Conservation (phyloP, 1,284 basidiomycete genomes). For the Lentinula novae-zelandiae region DNA sequence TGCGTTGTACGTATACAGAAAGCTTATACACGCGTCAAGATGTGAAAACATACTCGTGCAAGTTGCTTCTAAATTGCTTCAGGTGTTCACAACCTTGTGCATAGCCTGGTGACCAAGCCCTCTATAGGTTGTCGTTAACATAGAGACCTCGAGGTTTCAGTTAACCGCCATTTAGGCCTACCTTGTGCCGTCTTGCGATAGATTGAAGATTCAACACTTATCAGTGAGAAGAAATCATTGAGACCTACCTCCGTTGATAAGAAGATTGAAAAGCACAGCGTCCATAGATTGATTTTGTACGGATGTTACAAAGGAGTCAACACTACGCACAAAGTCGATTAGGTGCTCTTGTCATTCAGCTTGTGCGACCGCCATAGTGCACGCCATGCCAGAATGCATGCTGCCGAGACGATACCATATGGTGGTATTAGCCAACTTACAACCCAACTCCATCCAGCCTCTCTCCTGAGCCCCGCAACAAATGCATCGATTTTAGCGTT, state of each 20-base stretch:
- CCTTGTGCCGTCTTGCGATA: background rate
- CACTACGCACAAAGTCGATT: background rate
- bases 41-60: background rate
- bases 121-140: too few species aligned
- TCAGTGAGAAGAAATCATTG: background rate
- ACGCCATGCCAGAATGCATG: constrained; percentile 11
- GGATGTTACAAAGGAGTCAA: background rate
- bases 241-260: too few species aligned
- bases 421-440: constrained; percentile 86
- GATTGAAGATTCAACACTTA: background rate
- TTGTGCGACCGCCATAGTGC: constrained; percentile 3
- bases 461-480: constrained; percentile 51
- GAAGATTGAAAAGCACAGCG: background rate
- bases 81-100: background rate
- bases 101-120: too few species aligned
- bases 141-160: too few species aligned
- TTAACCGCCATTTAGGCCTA: too few species aligned
- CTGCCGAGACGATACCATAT: constrained; percentile 47
- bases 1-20: background rate
- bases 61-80: background rate
- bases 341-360: background rate
- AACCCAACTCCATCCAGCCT: constrained; percentile 62
- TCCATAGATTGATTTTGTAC: background rate
- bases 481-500: constrained; percentile 67
- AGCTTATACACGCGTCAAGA: too few species aligned